Base-by-base conservation (phyloP, 2,329 filamentous ascomycete species). In the Rhynchosporium agropyri region DNA sequence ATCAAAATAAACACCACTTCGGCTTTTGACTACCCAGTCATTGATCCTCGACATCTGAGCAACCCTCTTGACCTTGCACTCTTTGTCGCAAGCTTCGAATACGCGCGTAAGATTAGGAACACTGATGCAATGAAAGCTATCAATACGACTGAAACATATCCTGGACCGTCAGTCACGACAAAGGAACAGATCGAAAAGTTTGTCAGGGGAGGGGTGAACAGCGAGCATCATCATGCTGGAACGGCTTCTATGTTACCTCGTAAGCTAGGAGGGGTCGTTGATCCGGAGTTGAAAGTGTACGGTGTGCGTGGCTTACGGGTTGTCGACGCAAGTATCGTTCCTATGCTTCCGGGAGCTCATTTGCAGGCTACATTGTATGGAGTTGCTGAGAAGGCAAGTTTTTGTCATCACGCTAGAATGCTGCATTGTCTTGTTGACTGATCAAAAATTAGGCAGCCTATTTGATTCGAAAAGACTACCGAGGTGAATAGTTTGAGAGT, bases 41-140 rank as follows among this genome's bases (percentile, higher is more conserved):
- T 71, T 64, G 70, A 72, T n/a, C 72, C 72, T 13, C 71, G 74
- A 28, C 71, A 75, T 40, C 70, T 70, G 1, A 69, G 71, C 15
- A 78, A 78, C 63, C 76, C 75, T 2, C 63, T 49, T 15, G 40
- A 43, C 15, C 40, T 43, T 12, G 70, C 74, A 8, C 67, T 76
- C 57, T 72, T 76, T 65, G 70, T 70, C 67, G 54, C 71, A 72
- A 53, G 67, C 63, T 51, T 66, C 49, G 38, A 63, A n/a, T 68
- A 53, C 42, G 56, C 56, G 40, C 50, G 64, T 20, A 54, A 12
- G 31, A 58, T 68, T 13, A 28, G 60, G 33, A 38, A 43, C 1
- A 60, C 66, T 10, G 28, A 46, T 36, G 71, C 73, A 2, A 72
- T 73, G 67, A 69, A 74, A 63, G 65, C 63, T 33, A 69, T 76